Percentiles rank a stretch among this genome's conserved stretches.
These are phyloP conservation scores for Blastobotrys aristatus DNA, from an alignment of 1,139 yeast genomes.

Conservation along the genomic window DNA sequence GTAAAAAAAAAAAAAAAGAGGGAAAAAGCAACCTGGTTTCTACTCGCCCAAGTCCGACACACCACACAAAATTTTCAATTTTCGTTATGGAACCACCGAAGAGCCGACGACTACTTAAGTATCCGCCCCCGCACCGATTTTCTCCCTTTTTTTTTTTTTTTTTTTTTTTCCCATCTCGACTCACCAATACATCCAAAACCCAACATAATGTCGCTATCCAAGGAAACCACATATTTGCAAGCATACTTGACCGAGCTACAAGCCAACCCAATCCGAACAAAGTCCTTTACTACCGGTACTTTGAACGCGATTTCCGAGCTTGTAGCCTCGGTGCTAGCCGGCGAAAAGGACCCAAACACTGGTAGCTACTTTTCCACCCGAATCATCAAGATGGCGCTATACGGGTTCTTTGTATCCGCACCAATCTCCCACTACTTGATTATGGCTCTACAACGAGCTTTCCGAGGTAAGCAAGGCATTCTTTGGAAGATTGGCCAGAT, in stretches of 20 bases:
- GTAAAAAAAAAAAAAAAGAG: background rate
- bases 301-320: conserved; percentile 36
- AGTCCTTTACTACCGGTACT: conserved; percentile 37
- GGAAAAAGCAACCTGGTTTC: background rate
- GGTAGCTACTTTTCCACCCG: conserved; percentile 38
- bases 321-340: conserved; percentile 36
- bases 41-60: conserved; percentile 5
- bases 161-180: background rate
- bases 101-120: background rate
- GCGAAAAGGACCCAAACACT: conserved; percentile 36
- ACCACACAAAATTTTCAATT: background rate
- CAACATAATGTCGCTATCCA: conserved; percentile 16
- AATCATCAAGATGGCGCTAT: conserved; percentile 62
- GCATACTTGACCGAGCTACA: conserved; percentile 27
- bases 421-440: conserved; percentile 62
- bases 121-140: background rate
- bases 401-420: conserved; percentile 65
- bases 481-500: conserved; percentile 51
- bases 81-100: background rate
- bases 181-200: background rate
- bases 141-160: background rate
- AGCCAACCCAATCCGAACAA: conserved; percentile 33
- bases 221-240: conserved; percentile 18
- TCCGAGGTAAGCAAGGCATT: conserved; percentile 31
- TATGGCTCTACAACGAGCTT: conserved; percentile 33